Conservation (phyloP, 768 basidiomycete genomes). For the Cystobasidiopsis lactophilus region DNA sequence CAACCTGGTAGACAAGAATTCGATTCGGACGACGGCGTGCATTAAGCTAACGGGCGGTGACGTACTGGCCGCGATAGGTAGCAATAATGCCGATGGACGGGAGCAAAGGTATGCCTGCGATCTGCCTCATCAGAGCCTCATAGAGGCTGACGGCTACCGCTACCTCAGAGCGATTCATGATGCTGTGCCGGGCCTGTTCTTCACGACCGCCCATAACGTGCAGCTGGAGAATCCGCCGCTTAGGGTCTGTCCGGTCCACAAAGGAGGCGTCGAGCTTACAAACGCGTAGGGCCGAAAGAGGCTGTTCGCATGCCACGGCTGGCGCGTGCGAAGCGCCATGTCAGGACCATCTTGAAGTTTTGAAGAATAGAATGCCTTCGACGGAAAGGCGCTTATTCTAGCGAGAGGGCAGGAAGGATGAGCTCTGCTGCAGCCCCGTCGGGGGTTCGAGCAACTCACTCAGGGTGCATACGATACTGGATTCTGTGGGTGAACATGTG, state of each 20-base stretch:
- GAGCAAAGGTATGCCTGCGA: slow-evolving; percentile 25
- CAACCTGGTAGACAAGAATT: slow-evolving; percentile 32
- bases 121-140: slow-evolving; percentile 44
- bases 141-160: slow-evolving; percentile 57
- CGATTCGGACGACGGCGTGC: slow-evolving; percentile 19
- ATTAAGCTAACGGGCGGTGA: neutral
- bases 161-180: slow-evolving; percentile 54
- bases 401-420: neutral
- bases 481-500: slow-evolving; percentile 37
- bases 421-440: no score
- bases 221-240: slow-evolving; percentile 31
- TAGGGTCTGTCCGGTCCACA: no score
- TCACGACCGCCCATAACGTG: slow-evolving; percentile 53
- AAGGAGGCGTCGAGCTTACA: slow-evolving; percentile 1
- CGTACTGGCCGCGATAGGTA: slow-evolving; percentile 5
- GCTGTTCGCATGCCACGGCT: slow-evolving; percentile 57
- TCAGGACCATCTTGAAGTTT: slow-evolving; percentile 62
- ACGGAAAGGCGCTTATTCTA: slow-evolving; percentile 48
- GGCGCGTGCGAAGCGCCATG: slow-evolving; percentile 60
- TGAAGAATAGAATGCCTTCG: slow-evolving; percentile 62
- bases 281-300: slow-evolving; percentile 47
- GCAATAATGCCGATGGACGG: slow-evolving; percentile 6
- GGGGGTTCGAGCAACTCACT: slow-evolving; percentile 22
- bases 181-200: slow-evolving; percentile 35
- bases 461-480: slow-evolving; percentile 98